A percentile compares a stretch with the other conserved stretches of the same genome.
These are phyloP conservation scores for Podospora tetraspora DNA, from an alignment of 495 filamentous ascomycete genomes.

Conservation along the genomic window DNA sequence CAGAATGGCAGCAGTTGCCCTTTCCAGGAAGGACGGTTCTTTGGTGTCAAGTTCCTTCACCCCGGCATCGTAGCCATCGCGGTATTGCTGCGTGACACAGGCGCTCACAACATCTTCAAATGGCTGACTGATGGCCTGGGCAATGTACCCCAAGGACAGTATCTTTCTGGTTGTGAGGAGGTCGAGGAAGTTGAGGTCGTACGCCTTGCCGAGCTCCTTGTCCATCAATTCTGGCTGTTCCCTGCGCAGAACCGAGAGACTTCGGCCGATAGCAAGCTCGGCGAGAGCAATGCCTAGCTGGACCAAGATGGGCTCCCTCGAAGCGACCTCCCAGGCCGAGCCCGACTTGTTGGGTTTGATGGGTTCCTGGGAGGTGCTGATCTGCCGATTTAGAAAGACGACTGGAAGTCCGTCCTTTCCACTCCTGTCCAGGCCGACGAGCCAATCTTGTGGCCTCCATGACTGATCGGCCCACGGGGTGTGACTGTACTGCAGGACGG, in stretches of 20 bases:
- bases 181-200: conserved; percentile 6
- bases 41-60: conserved; percentile 7
- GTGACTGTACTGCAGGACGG: conserved; percentile 10
- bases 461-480: conserved; percentile 12
- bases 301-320: conserved; percentile 16
- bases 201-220: background rate
- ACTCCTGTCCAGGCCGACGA: background rate
- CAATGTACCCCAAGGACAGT: conserved; percentile 6
- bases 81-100: conserved; percentile 17
- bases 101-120: conserved; percentile 13
- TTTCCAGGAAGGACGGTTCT: background rate
- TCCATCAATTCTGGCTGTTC: conserved; percentile 7
- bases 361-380: background rate
- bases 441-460: conserved; percentile 14
- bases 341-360: background rate
- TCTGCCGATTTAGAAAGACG: background rate
- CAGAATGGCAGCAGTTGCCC: conserved; percentile 6
- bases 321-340: background rate
- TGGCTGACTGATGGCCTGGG: background rate
- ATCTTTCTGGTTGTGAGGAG: conserved; percentile 10
- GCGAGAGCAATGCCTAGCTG: conserved; percentile 18
- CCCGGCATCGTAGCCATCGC: conserved; percentile 3
- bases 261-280: conserved; percentile 20
- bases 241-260: background rate
- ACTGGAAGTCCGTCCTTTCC: background rate